Conservation (phyloP, 768 basidiomycete species). For the Gelatoporia subvermispora region DNA sequence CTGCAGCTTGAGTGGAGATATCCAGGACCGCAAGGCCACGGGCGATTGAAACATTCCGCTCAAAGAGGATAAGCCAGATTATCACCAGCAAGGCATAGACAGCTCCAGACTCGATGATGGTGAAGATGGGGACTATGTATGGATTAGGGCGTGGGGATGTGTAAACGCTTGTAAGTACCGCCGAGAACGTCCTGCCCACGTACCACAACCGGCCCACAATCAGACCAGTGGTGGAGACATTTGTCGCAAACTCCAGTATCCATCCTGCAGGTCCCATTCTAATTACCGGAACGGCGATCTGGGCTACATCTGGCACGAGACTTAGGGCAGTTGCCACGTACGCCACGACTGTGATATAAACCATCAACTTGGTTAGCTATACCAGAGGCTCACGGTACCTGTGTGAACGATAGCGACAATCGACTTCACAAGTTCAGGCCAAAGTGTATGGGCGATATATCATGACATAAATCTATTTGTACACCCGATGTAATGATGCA, state of each 20-base stretch:
- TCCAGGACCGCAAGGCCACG: slow-evolving; percentile 2
- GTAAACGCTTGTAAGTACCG: background rate
- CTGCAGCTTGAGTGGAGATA: slow-evolving; percentile 11
- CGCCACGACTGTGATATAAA: background rate
- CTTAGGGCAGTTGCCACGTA: background rate
- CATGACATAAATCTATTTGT: too few species aligned
- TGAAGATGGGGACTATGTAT: slow-evolving; percentile 14
- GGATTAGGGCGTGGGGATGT: background rate
- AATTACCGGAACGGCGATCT: background rate
- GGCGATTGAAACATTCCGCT: slow-evolving; percentile 6
- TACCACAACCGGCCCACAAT: slow-evolving; percentile 19
- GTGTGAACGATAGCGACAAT: slow-evolving; percentile 18
- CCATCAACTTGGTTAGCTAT: background rate
- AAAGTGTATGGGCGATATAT: too few species aligned
- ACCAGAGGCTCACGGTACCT: slow-evolving; percentile 5
- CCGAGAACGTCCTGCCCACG: background rate
- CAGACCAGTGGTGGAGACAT: slow-evolving; percentile 16
- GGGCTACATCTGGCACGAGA: too few species aligned
- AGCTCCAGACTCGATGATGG: slow-evolving; percentile 18
- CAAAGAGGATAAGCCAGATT: slow-evolving; percentile 7
- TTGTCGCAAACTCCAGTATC: slow-evolving; percentile 19
- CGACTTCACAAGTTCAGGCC: slow-evolving; percentile 11
- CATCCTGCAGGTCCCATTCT: slow-evolving; percentile 5
- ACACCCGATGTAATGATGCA: too few species aligned
- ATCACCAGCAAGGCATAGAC: slow-evolving; percentile 11